Conservation (phyloP, 768 basidiomycete species). For the Leccinum uliginosum region DNA sequence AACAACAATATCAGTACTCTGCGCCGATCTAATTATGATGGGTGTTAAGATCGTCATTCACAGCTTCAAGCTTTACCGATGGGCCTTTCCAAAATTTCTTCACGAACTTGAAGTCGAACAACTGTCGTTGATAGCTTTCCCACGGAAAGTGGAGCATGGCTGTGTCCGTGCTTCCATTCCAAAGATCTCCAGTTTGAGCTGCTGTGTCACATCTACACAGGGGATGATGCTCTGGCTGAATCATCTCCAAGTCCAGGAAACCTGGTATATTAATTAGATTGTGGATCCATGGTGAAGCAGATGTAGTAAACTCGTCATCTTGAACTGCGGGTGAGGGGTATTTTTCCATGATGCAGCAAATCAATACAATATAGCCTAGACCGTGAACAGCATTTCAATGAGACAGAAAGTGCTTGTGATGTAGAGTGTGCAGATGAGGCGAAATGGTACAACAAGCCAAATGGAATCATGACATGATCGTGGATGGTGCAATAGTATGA, state of each 20-base stretch:
- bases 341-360: constrained; percentile 17
- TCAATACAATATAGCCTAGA: constrained; percentile 8
- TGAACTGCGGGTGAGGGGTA: constrained; percentile 12
- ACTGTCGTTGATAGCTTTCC: constrained; percentile 4
- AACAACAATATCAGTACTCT: background rate
- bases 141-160: constrained; percentile 17
- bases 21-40: constrained; percentile 10
- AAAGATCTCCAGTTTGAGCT: background rate
- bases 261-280: background rate
- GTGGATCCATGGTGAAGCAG: background rate
- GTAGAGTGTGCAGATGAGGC: constrained; percentile 8
- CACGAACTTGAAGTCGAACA: background rate
- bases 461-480: background rate
- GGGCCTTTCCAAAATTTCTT: background rate
- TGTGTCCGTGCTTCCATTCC: constrained; percentile 6
- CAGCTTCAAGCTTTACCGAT: constrained; percentile 9
- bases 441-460: constrained; percentile 10
- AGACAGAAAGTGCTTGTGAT: constrained; percentile 3
- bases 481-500: constrained; percentile 4
- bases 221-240: constrained; percentile 6
- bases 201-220: background rate
- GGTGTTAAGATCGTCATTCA: constrained; percentile 4
- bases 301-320: constrained; percentile 21
- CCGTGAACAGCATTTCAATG: constrained; percentile 21
- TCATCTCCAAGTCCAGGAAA: background rate